Evolutionary conservation across 179 eudicot genomes (phyloP).

Genomic region (Patellifolia procumbens): DNA sequence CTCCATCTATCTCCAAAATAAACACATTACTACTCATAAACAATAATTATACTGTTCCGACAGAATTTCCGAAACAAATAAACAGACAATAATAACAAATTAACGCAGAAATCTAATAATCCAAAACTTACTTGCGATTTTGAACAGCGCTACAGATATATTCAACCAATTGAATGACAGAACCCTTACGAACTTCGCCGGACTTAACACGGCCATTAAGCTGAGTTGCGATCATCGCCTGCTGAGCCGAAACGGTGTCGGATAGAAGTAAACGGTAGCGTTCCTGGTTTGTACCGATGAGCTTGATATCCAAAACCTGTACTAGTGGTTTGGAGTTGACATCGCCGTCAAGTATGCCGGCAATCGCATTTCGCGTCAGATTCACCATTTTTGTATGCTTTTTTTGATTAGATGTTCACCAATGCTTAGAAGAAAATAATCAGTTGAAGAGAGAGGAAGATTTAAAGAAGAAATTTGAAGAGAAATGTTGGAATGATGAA

Average conservation of each 20-base stretch:
- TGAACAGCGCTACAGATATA: conserved; percentile 75
- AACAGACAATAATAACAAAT: not conserved
- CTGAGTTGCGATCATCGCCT: conserved; percentile 88
- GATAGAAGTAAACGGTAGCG: conserved; percentile 72
- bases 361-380: conserved; percentile 62
- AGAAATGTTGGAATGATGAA: not conserved
- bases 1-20: not conserved
- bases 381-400: conserved; percentile 42
- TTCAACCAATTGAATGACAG: conserved; percentile 84
- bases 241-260: conserved; percentile 57
- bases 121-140: conserved; percentile 59
- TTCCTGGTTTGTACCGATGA: conserved; percentile 49
- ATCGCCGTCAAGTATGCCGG: conserved; percentile 70
- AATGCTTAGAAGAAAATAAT: not conserved
- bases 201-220: conserved; percentile 77
- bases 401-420: not conserved
- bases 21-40: not conserved
- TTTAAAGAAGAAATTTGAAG: not conserved
- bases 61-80: not conserved
- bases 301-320: conserved; percentile 71
- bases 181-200: conserved; percentile 57
- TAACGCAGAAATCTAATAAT: not conserved
- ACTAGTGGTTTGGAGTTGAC: conserved; percentile 80
- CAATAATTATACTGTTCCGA: not conserved
- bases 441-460: not conserved